These are phyloP conservation scores for Elongisporangium senticosum DNA, from an alignment of 352 stramenopile species.

Conservation along the genomic window DNA sequence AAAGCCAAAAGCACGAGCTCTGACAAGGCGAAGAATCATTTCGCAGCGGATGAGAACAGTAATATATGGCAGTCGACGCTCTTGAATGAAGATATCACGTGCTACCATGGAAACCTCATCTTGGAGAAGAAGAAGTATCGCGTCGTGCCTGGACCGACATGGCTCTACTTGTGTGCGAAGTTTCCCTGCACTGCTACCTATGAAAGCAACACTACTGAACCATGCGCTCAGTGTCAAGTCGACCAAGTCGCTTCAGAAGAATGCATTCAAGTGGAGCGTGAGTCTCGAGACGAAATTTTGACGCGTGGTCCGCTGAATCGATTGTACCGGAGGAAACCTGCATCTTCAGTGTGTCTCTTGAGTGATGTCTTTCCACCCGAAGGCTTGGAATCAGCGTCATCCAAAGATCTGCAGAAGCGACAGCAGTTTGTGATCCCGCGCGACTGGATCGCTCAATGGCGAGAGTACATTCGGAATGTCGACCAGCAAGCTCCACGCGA, in stretches of 20 bases:
- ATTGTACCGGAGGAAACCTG: conserved; percentile 43
- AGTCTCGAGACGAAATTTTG: conserved; percentile 56
- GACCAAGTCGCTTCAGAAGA: conserved; percentile 46
- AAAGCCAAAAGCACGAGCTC: conserved; percentile 9
- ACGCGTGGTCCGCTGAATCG: conserved; percentile 32
- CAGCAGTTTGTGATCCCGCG: conserved; percentile 57
- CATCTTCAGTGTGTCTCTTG: conserved; percentile 21
- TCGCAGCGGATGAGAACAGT: conserved; percentile 7
- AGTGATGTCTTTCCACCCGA: conserved; percentile 37
- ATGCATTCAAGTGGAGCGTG: conserved; percentile 44
- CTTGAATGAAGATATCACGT: conserved; percentile 77
- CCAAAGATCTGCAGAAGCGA: conserved; percentile 15
- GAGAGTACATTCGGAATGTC: conserved; percentile 71
- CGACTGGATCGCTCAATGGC: conserved; percentile 59
- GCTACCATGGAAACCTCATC: conserved; percentile 53
- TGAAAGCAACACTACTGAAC: conserved; percentile 16
- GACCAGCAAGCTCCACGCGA: conserved; percentile 25
- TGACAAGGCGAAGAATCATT: conserved; percentile 17
- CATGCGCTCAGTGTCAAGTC: conserved; percentile 48
- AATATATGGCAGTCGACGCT: conserved; percentile 24
- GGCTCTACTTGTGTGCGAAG: conserved; percentile 58
- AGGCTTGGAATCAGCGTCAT: conserved; percentile 13
- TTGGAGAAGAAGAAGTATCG: conserved; percentile 70
- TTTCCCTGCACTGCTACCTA: conserved; percentile 42
- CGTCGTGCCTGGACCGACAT: conserved; percentile 37